Evolutionary conservation across 176 grass and related monocot genomes (phyloP), one percentile per base, ranked within the genome.

Genomic region (Triticum monococcum): DNA sequence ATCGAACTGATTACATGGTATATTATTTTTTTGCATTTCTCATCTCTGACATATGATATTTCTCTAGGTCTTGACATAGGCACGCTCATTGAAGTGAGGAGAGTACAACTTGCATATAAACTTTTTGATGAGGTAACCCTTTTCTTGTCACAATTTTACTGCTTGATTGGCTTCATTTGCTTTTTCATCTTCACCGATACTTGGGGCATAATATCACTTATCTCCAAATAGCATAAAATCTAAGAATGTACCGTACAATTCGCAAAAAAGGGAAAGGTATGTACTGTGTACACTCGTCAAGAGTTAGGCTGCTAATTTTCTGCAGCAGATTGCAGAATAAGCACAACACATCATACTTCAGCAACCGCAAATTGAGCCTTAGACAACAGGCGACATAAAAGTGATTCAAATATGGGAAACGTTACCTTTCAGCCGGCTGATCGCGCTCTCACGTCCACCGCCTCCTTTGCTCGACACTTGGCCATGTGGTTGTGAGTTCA

Each of bases 101-200:
- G 89, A 74, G 90, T 89, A 59, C 94, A 94, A 83, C 80, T 99
- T 91, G 72, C 89, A 20, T 99, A 96, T 77, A 92, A 81, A 92
- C 94, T 96, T 82, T 94, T 94, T 91, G 94, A 99, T 75, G 94
- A 99, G 90, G 97, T 96, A 94, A 83, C 38, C 25, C 9, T 75
- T 80, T 76, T 77, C 12, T 76, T 11, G 40, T 78, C 16, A 45
- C 77, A 88, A 37, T 87, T 65, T 6, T 73, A 40, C 45, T 46
- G n/a, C 25, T 61, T 10, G n/a, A 75, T 46, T 86, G 70, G n/a
- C 25, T 87, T 81, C 12, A 22, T 85, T 91, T 71, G 52, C 9
- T 60, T 14, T 70, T 52, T 31, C 20, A 56, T 57, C 22, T 57
- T 84, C 23, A 41, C 46, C 64, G 69, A 31, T 85, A 64, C 52